Conservation (phyloP, 23 red algal species). For the Gracilaria vermiculophylla region DNA sequence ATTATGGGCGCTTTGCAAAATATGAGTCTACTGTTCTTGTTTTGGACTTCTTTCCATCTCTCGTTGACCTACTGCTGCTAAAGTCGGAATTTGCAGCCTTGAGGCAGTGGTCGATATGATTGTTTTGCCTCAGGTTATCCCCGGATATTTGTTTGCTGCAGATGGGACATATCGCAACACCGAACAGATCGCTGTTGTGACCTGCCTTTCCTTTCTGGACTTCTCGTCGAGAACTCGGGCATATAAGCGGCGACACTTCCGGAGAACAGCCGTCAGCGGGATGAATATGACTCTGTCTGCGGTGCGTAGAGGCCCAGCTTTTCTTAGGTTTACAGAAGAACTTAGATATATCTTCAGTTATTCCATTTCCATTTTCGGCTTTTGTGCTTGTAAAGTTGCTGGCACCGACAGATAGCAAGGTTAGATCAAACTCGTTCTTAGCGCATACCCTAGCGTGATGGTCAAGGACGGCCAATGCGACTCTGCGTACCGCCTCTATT, state of each 20-base stretch:
- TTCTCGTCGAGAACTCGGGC: background rate
- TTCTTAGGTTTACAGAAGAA: background rate
- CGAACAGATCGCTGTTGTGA: background rate
- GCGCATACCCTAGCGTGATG: conserved; percentile 41
- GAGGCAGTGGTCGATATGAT: conserved; percentile 36
- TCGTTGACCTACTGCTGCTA: background rate
- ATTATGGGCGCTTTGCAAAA: conserved; percentile 13
- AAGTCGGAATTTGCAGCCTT: background rate
- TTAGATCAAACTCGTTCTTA: conserved; percentile 23
- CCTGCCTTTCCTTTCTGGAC: background rate
- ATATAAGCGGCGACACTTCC: background rate
- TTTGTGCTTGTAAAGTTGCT: conserved; percentile 29
- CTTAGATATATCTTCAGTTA: background rate
- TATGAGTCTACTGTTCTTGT: conserved; percentile 36
- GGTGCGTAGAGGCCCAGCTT: background rate
- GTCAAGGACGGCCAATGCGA: conserved; percentile 10
- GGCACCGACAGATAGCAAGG: conserved; percentile 30
- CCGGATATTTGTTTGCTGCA: background rate
- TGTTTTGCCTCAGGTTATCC: conserved; percentile 18
- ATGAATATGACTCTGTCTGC: background rate
- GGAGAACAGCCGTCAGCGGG: background rate
- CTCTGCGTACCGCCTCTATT: background rate
- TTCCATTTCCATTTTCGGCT: background rate
- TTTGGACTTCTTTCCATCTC: background rate
- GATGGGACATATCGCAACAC: conserved; percentile 13